phyloP scores from a whole-genome alignment of 345 rosid species.

The Populus euphratica region DNA sequence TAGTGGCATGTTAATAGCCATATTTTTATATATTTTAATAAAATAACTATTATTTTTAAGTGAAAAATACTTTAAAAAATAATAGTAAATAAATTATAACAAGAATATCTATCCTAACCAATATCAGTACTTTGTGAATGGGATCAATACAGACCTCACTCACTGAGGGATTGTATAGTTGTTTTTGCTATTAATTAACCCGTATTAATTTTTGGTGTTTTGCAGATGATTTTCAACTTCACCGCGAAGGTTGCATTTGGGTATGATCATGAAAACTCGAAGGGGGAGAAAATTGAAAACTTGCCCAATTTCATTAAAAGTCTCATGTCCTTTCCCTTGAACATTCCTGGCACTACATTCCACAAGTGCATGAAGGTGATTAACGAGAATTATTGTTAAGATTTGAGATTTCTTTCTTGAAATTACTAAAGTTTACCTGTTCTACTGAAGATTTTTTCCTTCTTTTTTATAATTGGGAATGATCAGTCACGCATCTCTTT shows the following conservation, averaged over 20 bases:
- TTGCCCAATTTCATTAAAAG: slow-evolving; percentile 2
- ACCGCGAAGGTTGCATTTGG: slow-evolving; percentile 19
- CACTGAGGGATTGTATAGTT: background rate
- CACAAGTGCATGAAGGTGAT: slow-evolving; percentile 38
- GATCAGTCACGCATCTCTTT: background rate
- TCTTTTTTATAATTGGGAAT: too few species aligned
- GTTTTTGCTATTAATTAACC: background rate
- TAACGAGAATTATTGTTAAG: background rate
- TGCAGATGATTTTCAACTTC: slow-evolving; percentile 28
- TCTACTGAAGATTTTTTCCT: too few species aligned
- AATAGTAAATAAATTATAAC: too few species aligned
- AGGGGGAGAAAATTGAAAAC: slow-evolving; percentile 10
- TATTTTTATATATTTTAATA: too few species aligned
- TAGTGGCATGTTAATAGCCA: too few species aligned
- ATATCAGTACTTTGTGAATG: background rate
- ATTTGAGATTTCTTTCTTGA: background rate
- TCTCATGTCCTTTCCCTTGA: slow-evolving; percentile 33
- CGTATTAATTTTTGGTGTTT: background rate
- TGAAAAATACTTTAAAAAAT: too few species aligned
- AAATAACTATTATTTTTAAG: too few species aligned
- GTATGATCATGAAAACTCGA: slow-evolving; percentile 13
- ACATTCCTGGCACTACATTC: slow-evolving; percentile 35
- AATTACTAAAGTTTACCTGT: background rate
- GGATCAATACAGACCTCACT: background rate
- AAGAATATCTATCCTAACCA: too few species aligned